Percentiles rank a stretch among this genome's conserved stretches.
Conservation (phyloP, 2,329 filamentous ascomycete genomes). For the Phaeosphaeria sp. region DNA sequence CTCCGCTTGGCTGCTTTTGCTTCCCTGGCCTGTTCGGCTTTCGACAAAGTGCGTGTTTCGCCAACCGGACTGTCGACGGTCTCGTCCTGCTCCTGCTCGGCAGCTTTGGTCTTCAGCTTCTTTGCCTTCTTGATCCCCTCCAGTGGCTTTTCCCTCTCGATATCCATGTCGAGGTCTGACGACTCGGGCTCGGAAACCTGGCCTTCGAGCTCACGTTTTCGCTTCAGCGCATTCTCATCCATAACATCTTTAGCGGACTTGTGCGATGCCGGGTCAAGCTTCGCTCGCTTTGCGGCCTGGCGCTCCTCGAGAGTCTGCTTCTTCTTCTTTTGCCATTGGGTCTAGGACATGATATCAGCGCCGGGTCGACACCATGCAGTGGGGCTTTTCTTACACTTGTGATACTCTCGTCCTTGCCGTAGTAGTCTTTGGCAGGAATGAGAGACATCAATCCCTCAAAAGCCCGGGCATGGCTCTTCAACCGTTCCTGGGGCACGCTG, state of each 20-base stretch:
- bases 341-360: slow-evolving; percentile 58
- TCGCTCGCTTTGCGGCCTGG: slow-evolving; percentile 71
- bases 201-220: slow-evolving; percentile 72
- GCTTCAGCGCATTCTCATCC: slow-evolving; percentile 82
- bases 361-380: slow-evolving; percentile 7
- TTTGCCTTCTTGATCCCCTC: slow-evolving; percentile 51
- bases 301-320: slow-evolving; percentile 91
- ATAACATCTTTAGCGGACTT: slow-evolving; percentile 93
- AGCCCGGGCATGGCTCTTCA: slow-evolving; percentile 69
- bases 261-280: slow-evolving; percentile 88
- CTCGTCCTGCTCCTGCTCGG: slow-evolving; percentile 24
- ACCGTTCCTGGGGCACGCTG: slow-evolving; percentile 55
- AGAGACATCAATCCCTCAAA: slow-evolving; percentile 88
- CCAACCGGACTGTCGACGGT: slow-evolving; percentile 47
- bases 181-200: slow-evolving; percentile 47
- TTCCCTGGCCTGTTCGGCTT: slow-evolving; percentile 49
- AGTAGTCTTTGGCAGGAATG: slow-evolving; percentile 90
- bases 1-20: slow-evolving; percentile 54
- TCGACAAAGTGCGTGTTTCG: slow-evolving; percentile 48
- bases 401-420: slow-evolving; percentile 71
- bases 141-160: slow-evolving; percentile 47
- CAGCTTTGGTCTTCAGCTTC: slow-evolving; percentile 51
- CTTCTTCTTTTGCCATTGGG: slow-evolving; percentile 94
- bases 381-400: slow-evolving; percentile 69
- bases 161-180: slow-evolving; percentile 44